phyloP scores from a whole-genome alignment of 1,284 basidiomycete species.

The Tilletia horrida region DNA sequence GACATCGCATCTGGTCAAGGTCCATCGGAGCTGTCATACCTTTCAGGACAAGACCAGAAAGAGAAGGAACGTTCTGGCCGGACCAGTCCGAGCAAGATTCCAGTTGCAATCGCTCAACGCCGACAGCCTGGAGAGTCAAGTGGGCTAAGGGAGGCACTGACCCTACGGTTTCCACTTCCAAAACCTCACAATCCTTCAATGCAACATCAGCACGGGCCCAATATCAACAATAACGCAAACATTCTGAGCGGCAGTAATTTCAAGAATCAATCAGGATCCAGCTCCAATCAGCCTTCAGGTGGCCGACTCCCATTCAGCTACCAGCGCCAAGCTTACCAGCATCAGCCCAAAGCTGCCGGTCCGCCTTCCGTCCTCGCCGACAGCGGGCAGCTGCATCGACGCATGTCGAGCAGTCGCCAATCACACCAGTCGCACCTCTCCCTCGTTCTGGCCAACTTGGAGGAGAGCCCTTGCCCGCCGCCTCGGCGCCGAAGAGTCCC shows the following conservation, averaged over 20 bases:
- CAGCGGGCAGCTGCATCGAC: not conserved
- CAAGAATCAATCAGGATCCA: no score
- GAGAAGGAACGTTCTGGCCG: no score
- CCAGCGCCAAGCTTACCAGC: not conserved
- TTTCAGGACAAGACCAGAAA: no score
- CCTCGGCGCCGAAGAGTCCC: constrained; percentile 3
- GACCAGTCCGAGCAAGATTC: not conserved
- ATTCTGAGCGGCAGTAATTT: no score
- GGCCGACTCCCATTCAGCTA: not conserved
- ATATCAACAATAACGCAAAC: not conserved
- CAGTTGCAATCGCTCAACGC: not conserved
- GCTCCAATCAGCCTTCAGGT: no score
- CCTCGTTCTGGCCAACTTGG: constrained; percentile 14
- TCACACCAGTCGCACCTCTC: constrained; percentile 10
- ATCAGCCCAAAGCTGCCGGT: not conserved
- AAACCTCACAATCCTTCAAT: not conserved
- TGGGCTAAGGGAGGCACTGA: not conserved
- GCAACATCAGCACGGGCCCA: not conserved
- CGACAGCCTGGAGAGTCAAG: not conserved
- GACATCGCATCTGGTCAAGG: no score
- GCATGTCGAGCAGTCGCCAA: constrained; percentile 4
- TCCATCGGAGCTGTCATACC: no score
- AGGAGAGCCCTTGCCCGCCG: constrained; percentile 12
- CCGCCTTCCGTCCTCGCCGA: not conserved
- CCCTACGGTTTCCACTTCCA: constrained; percentile 6